Evolutionary conservation across 2,329 filamentous ascomycete genomes (phyloP), one percentile per base, ranked within the genome.

Genomic region (Bipolaris sorokiniana): DNA sequence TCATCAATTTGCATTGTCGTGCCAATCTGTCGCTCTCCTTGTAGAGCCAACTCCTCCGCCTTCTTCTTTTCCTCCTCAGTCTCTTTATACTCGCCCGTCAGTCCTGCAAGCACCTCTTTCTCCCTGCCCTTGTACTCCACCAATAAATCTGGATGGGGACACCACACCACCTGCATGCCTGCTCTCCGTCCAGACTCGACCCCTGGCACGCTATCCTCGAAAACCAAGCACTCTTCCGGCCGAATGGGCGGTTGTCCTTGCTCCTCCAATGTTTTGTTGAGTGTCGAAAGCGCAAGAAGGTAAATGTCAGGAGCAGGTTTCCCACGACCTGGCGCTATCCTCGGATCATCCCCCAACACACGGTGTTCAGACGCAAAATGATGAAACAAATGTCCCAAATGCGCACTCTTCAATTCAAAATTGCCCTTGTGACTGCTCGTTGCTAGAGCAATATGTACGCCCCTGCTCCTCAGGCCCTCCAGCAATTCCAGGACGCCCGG

Each of bases 261-360:
- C 0, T 84, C 86, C 10, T 79, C 79, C 6, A 96, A 81, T 15
- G 86, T 86, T 41, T 86, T 85, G 77, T 99, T 99, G 74, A 99
- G 89, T 3, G 88, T 90, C 76, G 90, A 82, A 53, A 99, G 81
- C 0, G 95, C 94, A 0, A 98, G 82, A 7, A 96, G 79, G 77
- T 96, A 98, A 66, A 99, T 99, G 77, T 99, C 94, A 0, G 94
- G 95, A 31, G 94, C 84, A 0, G 95, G 95, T 78, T 99, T 99
- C 11, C 95, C 95, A n/a, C 92, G 82, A 0, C 94, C 94, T 3
- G 83, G 77, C 0, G 84, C 80, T 65, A 99, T 90, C 48, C 95
- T 84, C 6, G 81, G 72, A 74, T 99, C 94, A 71, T 99, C 95
- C 10, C 95, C 95, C 0, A 96, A 80, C 0, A 99, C 89, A 45